Conservation (phyloP, 2,329 filamentous ascomycete genomes). For the Alternaria sp. region DNA sequence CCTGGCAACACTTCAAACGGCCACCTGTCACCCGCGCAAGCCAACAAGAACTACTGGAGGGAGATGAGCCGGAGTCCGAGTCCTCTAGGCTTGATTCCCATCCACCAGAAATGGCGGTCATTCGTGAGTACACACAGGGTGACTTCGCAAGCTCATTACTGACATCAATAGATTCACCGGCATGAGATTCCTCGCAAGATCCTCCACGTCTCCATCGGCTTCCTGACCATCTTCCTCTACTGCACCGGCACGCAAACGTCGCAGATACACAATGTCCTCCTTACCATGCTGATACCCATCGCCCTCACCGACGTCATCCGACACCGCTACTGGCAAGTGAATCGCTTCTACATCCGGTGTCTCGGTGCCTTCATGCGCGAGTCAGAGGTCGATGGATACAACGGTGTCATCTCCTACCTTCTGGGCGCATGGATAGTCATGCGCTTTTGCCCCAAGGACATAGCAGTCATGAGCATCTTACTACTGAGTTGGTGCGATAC, state of each 20-base stretch:
- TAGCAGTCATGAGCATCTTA: constrained; percentile 86
- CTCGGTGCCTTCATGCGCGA: constrained; percentile 96
- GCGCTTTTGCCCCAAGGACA: constrained; percentile 88
- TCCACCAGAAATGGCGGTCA: constrained; percentile 87
- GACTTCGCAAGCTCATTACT: constrained; percentile 5
- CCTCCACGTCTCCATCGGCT: constrained; percentile 95
- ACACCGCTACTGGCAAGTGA: constrained; percentile 81
- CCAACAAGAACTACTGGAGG: constrained; percentile 77
- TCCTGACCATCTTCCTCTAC: constrained; percentile 89
- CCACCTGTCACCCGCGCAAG: constrained; percentile 70
- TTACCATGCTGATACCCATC: constrained; percentile 83
- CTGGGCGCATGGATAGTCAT: constrained; percentile 88
- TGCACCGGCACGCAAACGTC: constrained; percentile 76
- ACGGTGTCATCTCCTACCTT: constrained; percentile 96
- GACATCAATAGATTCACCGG: constrained; percentile 68
- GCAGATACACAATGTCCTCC: constrained; percentile 82
- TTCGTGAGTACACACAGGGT: constrained; percentile 64
- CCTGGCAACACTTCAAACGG: constrained; percentile 63
- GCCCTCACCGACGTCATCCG: constrained; percentile 81
- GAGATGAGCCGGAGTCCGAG: constrained; percentile 91
- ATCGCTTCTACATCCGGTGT: constrained; percentile 82
- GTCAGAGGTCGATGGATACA: constrained; percentile 91
- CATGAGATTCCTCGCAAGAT: constrained; percentile 95
- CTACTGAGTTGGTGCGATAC: constrained; percentile 98
- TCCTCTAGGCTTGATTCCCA: constrained; percentile 90